Percentiles rank a stretch among this genome's conserved stretches.
These are phyloP conservation scores for Aspergillus pseudoglaucus DNA, from an alignment of 2,329 filamentous ascomycete species.

Conservation along the genomic window DNA sequence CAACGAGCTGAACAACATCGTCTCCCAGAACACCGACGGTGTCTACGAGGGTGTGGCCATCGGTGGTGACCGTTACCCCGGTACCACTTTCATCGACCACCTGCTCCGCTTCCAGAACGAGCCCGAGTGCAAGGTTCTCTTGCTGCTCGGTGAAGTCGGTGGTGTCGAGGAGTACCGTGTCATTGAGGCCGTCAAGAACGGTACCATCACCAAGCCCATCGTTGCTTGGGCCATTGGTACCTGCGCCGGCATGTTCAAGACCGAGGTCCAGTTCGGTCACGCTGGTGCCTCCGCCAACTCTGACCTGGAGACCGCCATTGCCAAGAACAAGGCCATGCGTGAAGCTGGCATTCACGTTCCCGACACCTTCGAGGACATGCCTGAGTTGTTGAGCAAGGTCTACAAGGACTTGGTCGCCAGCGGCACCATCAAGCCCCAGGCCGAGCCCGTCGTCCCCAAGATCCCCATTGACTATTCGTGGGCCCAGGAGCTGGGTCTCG, in stretches of 20 bases:
- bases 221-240: constrained; percentile 99
- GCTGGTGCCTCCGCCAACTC: constrained; percentile 99
- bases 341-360: constrained; percentile 93
- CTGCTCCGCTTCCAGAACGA: constrained; percentile 93
- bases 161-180: constrained; percentile 99
- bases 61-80: constrained; percentile 96
- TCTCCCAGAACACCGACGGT: constrained; percentile 91
- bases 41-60: constrained; percentile 99
- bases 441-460: constrained; percentile 93
- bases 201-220: constrained; percentile 94
- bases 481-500: constrained; percentile 98
- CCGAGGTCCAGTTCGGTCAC: constrained; percentile 98
- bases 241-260: constrained; percentile 99
- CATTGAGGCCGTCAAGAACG: constrained; percentile 93
- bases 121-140: constrained; percentile 93
- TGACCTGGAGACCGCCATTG: constrained; percentile 90
- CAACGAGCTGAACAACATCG: constrained; percentile 99
- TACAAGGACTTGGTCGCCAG: constrained; percentile 83
- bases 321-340: constrained; percentile 96
- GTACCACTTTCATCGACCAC: constrained; percentile 99
- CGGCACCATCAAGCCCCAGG: constrained; percentile 75
- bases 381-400: constrained; percentile 65
- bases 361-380: constrained; percentile 94
- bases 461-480: constrained; percentile 99
- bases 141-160: constrained; percentile 95